These are phyloP conservation scores for Nemania sp. DNA, from an alignment of 2,329 filamentous ascomycete genomes.

Conservation along the genomic window DNA sequence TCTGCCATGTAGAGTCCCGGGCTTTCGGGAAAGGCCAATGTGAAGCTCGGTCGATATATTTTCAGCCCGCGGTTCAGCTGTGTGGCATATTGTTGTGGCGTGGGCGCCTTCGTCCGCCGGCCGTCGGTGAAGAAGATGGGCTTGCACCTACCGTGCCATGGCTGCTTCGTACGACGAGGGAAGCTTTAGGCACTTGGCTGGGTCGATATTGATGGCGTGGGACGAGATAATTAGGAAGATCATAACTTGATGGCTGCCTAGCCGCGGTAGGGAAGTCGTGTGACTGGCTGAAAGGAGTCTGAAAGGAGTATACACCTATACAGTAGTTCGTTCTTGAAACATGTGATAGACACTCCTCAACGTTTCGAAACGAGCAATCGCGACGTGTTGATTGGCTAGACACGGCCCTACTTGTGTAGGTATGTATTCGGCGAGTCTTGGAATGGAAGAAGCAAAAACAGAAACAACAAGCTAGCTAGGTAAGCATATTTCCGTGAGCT, in stretches of 20 bases:
- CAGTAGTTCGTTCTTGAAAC: slow-evolving; percentile 15
- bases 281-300: no score
- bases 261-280: no score
- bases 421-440: not conserved
- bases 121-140: no score
- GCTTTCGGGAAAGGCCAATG: not conserved
- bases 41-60: not conserved
- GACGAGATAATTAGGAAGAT: no score
- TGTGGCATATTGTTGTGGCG: not conserved
- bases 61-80: slow-evolving; percentile 16
- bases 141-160: no score
- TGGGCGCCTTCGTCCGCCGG: no score
- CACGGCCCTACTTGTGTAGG: no score
- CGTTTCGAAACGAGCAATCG: slow-evolving; percentile 24
- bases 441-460: slow-evolving; percentile 20
- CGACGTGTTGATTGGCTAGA: slow-evolving; percentile 13
- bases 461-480: slow-evolving; percentile 5
- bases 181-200: no score
- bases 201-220: not conserved
- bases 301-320: not conserved
- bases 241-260: no score
- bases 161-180: no score
- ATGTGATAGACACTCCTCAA: not conserved
- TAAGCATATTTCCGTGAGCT: slow-evolving; percentile 6
- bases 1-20: slow-evolving; percentile 6